These are phyloP conservation scores for Anisodus tanguticus DNA, from an alignment of 257 asterid species.

Conservation along the genomic window DNA sequence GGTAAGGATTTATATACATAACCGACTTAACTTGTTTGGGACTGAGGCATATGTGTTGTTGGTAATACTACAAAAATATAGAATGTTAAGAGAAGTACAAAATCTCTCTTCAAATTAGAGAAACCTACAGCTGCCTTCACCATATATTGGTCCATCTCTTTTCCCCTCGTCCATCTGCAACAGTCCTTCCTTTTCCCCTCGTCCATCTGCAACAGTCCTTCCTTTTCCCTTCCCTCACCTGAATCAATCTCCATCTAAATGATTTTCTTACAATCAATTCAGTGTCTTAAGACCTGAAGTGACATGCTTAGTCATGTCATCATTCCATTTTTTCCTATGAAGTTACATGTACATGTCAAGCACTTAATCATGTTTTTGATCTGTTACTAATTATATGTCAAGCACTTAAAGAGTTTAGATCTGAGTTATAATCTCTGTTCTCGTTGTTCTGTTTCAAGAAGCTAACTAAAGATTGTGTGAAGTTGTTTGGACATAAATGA, in stretches of 20 bases:
- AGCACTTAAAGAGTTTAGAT: not conserved
- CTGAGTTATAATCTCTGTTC: not conserved
- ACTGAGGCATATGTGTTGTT: not conserved
- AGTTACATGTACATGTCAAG: not conserved
- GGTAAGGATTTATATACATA: not conserved
- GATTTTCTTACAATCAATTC: slow-evolving; percentile 12
- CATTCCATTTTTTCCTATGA: not conserved
- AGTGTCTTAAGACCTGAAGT: not conserved
- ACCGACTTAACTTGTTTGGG: not conserved
- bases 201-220: not conserved
- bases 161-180: not conserved
- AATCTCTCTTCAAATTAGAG: not conserved
- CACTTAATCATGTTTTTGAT: not conserved
- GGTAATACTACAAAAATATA: not conserved
- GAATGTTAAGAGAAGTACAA: not conserved
- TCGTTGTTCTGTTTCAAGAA: not conserved
- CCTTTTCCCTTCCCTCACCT: slow-evolving; percentile 21
- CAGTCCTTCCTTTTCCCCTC: not conserved
- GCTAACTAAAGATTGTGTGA: not conserved
- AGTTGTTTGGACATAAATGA: not conserved
- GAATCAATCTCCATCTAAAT: slow-evolving; percentile 8
- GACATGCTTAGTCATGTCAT: not conserved
- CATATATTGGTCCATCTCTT: not conserved
- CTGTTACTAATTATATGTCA: not conserved
- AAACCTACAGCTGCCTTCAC: not conserved